phyloP scores from a whole-genome alignment of 2,329 filamentous ascomycete genomes.

The Neonectria ditissima region DNA sequence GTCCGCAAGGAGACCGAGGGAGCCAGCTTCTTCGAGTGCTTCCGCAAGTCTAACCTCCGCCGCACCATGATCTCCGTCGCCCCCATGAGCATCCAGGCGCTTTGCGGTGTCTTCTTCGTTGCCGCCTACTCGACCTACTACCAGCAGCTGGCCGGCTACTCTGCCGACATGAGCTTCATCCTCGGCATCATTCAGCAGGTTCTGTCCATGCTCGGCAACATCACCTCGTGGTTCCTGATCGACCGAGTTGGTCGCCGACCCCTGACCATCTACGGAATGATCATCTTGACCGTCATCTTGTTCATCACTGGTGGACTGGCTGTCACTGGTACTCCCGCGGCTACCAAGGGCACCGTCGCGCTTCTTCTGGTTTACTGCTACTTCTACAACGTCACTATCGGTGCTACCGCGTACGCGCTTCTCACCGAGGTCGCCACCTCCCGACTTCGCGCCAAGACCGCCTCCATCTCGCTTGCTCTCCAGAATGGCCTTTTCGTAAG shows the following conservation, averaged over 20 bases:
- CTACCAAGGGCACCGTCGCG: conserved; percentile 33
- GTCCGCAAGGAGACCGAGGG: conserved; percentile 32
- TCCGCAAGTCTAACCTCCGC: conserved; percentile 37
- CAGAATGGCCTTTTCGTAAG: conserved; percentile 35
- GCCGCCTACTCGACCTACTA: conserved; percentile 35
- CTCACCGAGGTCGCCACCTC: conserved; percentile 35
- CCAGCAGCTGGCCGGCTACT: conserved; percentile 36
- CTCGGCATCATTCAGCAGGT: conserved; percentile 35
- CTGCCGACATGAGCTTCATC: conserved; percentile 28
- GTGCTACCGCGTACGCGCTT: conserved; percentile 35
- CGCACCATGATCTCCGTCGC: conserved; percentile 38
- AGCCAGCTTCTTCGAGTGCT: conserved; percentile 34
- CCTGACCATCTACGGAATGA: conserved; percentile 31
- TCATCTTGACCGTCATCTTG: conserved; percentile 28
- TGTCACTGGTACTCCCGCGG: conserved; percentile 24
- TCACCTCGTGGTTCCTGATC: conserved; percentile 36
- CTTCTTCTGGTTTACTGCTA: conserved; percentile 34
- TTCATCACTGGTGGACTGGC: conserved; percentile 31
- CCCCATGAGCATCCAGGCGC: conserved; percentile 34
- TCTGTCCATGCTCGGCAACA: conserved; percentile 34
- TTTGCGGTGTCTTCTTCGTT: conserved; percentile 34
- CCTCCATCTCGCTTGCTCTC: conserved; percentile 32
- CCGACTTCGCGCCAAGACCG: conserved; percentile 35
- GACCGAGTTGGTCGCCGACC: conserved; percentile 32
- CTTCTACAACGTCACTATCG: conserved; percentile 37